Evolutionary conservation across 352 stramenopile species (phyloP).

Genomic region (Phytopythium montanum): DNA sequence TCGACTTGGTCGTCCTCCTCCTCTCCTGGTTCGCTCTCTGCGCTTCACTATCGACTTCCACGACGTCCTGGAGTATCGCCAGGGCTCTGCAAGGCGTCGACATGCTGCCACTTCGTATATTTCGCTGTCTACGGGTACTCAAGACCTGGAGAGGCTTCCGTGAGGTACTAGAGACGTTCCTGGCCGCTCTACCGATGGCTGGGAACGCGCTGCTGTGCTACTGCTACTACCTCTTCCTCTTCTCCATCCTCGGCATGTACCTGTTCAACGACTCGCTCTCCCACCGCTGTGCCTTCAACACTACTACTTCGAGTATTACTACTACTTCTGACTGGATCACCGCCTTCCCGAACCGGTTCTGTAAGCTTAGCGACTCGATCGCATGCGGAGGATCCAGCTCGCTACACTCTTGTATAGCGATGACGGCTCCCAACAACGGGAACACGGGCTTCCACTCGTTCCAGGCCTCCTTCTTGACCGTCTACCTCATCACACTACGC

Average conservation of each 20-base stretch:
- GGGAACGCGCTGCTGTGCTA: constrained; percentile 74
- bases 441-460: constrained; percentile 85
- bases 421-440: constrained; percentile 62
- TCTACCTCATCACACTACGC: constrained; percentile 75
- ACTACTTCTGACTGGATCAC: constrained; percentile 41
- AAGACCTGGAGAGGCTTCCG: constrained; percentile 77
- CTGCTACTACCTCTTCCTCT: constrained; percentile 84
- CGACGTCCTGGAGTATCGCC: constrained; percentile 5
- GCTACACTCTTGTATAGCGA: constrained; percentile 47
- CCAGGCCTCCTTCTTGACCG: constrained; percentile 72
- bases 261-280: constrained; percentile 82
- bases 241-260: constrained; percentile 85
- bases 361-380: constrained; percentile 19
- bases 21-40: constrained; percentile 63
- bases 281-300: constrained; percentile 54
- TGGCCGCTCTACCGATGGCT: constrained; percentile 67
- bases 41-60: constrained; percentile 14
- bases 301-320: no score
- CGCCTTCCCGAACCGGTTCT: constrained; percentile 54
- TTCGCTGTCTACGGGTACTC: constrained; percentile 63
- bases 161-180: constrained; percentile 75
- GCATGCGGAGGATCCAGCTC: neutral
- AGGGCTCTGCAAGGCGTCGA: constrained; percentile 53
- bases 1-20: constrained; percentile 56
- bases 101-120: constrained; percentile 67